Evolutionary conservation across 108 stramenopile genomes (phyloP), one percentile per base, ranked within the genome.

Genomic region (Cyclotella choctawhatcheeana): DNA sequence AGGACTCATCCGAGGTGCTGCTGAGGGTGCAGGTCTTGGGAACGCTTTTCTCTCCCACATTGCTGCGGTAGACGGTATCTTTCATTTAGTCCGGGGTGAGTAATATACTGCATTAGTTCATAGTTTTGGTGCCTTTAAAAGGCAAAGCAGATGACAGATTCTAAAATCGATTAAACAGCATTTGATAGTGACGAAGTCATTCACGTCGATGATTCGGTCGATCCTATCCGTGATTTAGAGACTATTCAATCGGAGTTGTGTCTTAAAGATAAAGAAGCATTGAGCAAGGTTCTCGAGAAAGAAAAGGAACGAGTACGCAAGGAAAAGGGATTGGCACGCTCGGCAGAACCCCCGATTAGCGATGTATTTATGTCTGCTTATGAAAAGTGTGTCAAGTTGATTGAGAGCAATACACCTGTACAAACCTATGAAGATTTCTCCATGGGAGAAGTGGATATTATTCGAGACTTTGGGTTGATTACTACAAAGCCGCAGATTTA

Each of bases 401-500:
- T 93, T 24, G 95, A 94, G 14, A 63, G 74, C 50, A 96, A 96
- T 62, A 92, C 89, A 44, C 91, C 93, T 17, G 90, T 96, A 34
- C 87, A 93, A 62, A 91, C 88, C 8, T 45, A 67, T 31, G 93
- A 90, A 58, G 92, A 93, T 37, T 95, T 96, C 65, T 78, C 84
- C 25, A 83, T 88, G 58, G 90, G 76, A 13, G 94, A 95, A 81
- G 90, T 96, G 24, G 97, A 97, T 50, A 24, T 84, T 54, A 94
- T 96, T 71, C 77, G 82, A 45, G 93, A 96, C 65, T 89, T 90
- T 85, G 92, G 86, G 10, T 82, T 98, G 51, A 97, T 99, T 71
- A 98, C 99, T 22, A 97, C 98, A 72, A 99, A 99, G 81, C 98
- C 98, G 29, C 92, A 98, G 74, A 94, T 99, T 58, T 99, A 99